These are phyloP conservation scores for Fusarium sterilihyphosum DNA, from an alignment of 2,329 filamentous ascomycete genomes.

Conservation along the genomic window DNA sequence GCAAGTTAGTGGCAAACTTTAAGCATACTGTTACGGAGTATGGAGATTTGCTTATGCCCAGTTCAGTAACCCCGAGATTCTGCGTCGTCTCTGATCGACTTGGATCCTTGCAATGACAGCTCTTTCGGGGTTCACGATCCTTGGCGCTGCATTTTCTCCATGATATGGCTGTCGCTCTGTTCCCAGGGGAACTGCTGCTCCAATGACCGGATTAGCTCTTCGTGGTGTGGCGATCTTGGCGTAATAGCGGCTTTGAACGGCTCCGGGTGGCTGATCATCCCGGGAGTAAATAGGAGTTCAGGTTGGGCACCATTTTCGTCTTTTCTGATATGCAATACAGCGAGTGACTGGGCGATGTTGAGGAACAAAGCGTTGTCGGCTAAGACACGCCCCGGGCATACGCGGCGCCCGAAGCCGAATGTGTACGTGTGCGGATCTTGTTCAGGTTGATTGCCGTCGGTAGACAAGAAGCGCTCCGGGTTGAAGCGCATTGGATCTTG, in stretches of 20 bases:
- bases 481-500: constrained; percentile 22
- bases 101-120: background rate
- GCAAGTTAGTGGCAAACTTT: background rate
- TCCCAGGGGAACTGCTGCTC: constrained; percentile 32
- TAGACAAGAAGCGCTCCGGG: constrained; percentile 27
- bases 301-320: background rate
- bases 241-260: constrained; percentile 20
- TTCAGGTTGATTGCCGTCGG: constrained; percentile 27
- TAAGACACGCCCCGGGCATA: constrained; percentile 47
- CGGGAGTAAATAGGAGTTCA: constrained; percentile 16
- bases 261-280: constrained; percentile 27
- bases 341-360: constrained; percentile 53
- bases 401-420: constrained; percentile 50
- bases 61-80: background rate
- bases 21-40: background rate
- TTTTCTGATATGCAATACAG: constrained; percentile 54
- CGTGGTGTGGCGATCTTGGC: constrained; percentile 19
- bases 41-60: background rate
- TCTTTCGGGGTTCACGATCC: background rate
- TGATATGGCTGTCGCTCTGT: constrained; percentile 13
- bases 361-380: constrained; percentile 46
- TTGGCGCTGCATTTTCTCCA: constrained; percentile 14
- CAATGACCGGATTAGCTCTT: constrained; percentile 19
- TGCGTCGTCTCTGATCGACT: background rate
- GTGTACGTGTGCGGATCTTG: constrained; percentile 43